Conservation (phyloP, 345 rosid species). For the Gossypioides kirkii region DNA sequence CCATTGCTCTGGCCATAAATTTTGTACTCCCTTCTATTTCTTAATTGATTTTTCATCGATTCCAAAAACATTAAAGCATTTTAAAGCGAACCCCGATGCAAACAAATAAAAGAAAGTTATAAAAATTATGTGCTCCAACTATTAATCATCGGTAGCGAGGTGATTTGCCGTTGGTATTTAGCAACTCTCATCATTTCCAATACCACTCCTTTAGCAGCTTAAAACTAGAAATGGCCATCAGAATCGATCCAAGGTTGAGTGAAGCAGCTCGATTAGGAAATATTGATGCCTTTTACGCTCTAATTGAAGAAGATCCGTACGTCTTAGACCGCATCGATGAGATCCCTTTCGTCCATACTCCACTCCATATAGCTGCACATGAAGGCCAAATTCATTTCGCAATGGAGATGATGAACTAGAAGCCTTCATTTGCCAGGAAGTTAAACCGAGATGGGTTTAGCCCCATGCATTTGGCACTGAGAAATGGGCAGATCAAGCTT, state of each 20-base stretch:
- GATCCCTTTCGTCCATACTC: slow-evolving; percentile 21
- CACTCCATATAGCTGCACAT: slow-evolving; percentile 24
- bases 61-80: no score
- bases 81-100: no score
- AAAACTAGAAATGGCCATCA: background rate
- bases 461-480: slow-evolving; percentile 15
- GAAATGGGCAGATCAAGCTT: background rate
- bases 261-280: slow-evolving; percentile 13
- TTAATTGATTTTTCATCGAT: no score
- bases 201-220: no score
- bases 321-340: slow-evolving; percentile 9
- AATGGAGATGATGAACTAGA: slow-evolving; percentile 16
- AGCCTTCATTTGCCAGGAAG: slow-evolving; percentile 24
- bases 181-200: no score
- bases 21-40: no score
- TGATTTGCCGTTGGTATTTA: no score
- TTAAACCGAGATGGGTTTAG: slow-evolving; percentile 15
- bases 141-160: no score
- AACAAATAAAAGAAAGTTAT: no score
- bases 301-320: slow-evolving; percentile 1
- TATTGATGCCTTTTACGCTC: slow-evolving; percentile 6
- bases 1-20: no score
- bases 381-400: background rate
- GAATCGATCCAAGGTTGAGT: background rate
- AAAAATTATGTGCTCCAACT: no score